phyloP scores from a whole-genome alignment of 805 yeast genomes.

The Candida nanaspora region DNA sequence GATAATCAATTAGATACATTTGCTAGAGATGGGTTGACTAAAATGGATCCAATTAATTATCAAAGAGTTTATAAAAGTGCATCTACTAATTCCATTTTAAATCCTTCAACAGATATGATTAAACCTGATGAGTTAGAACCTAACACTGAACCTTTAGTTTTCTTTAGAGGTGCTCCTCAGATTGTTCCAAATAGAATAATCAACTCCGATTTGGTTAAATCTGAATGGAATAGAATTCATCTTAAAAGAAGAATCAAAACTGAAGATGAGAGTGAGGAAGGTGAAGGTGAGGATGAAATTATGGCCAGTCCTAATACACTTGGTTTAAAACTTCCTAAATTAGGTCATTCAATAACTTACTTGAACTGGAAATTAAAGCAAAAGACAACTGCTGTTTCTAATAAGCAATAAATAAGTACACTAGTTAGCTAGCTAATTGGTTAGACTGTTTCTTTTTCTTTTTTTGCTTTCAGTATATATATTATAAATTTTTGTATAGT shows the following conservation, averaged over 20 bases:
- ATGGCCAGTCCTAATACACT: slow-evolving; percentile 2
- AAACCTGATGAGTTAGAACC: slow-evolving; percentile 13
- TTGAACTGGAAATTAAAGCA: slow-evolving; percentile 39
- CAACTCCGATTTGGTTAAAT: slow-evolving; percentile 10
- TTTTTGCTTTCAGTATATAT: too few species aligned
- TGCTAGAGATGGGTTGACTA: slow-evolving; percentile 24
- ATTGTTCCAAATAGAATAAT: slow-evolving; percentile 33
- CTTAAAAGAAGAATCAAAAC: neutral
- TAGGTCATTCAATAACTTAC: slow-evolving; percentile 63
- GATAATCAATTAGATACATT: slow-evolving; percentile 27
- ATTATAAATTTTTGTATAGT: too few species aligned
- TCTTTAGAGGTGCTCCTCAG: slow-evolving; percentile 67
- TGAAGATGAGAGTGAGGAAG: neutral
- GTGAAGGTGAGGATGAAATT: slow-evolving; percentile 6
- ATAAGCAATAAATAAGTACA: too few species aligned
- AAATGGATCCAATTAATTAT: slow-evolving; percentile 26
- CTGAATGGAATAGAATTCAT: slow-evolving; percentile 1
- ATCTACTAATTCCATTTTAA: slow-evolving; percentile 9
- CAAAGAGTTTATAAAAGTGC: slow-evolving; percentile 17
- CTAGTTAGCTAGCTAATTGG: too few species aligned
- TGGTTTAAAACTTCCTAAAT: slow-evolving; percentile 23
- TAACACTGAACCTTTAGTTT: slow-evolving; percentile 34
- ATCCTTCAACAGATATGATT: neutral
- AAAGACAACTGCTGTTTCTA: too few species aligned
- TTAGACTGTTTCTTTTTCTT: too few species aligned